Evolutionary conservation across 306 rosid species (phyloP), one percentile per base, ranked within the genome.

Genomic region (Casuarina glauca): DNA sequence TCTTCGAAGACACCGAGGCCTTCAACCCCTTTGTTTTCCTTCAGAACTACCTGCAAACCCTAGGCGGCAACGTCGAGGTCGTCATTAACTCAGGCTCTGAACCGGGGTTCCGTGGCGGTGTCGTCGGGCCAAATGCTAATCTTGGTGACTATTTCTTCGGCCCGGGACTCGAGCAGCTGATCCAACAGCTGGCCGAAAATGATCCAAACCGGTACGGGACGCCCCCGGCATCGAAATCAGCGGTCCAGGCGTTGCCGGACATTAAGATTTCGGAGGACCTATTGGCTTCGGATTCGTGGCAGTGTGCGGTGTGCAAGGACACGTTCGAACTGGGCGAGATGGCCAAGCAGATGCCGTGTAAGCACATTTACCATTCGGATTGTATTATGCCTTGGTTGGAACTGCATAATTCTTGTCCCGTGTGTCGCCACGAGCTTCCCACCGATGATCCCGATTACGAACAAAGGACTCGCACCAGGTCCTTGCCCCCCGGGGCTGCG

Each of bases 251-350:
- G 9, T 88, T 93, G 5, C 96, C 97, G 2, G 54, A 78, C 6
- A 74, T 93, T 6, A 63, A 83, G 20, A 87, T 93, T n/a, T 42
- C 91, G 0, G 80, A 86, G 69, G 96, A 87, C 69, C 54, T 91
- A 19, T 85, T 93, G 77, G 87, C 80, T 2, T 84, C 97, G 5
- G 98, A 93, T 70, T 88, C 93, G 0, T 85, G 96, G 6, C 98
- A 93, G 85, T 93, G 98, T 10, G 98, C 98, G 0, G 98, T 93
- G 72, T 93, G 98, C 20, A 93, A 90, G 79, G 98, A 93, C 62
- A 82, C 87, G n/a, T 93, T 93, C 67, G 91, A 78, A 66, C 88
- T 91, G 0, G 86, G 78, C 1, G 94, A 91, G 69, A 89, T 49
- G 80, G 98, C 93, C 8, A 93, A 87, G 75, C 93, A 87, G 87